Evolutionary conservation across 257 asterid genomes (phyloP).

Genomic region (Pogostemon cablin): DNA sequence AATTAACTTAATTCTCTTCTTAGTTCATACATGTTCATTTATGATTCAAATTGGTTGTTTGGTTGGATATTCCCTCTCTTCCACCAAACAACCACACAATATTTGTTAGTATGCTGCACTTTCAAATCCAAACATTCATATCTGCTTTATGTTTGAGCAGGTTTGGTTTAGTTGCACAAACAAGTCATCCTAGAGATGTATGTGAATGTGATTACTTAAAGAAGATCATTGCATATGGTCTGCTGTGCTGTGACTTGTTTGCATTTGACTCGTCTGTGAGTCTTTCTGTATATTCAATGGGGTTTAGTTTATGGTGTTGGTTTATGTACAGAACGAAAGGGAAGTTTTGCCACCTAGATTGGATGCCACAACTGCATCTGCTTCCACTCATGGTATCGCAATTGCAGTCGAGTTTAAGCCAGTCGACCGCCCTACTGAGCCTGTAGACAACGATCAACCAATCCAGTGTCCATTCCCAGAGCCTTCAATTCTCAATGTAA

Average conservation of each 20-base stretch:
- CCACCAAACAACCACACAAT: too few species aligned
- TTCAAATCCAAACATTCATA: too few species aligned
- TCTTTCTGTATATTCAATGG: too few species aligned
- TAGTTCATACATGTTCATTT: too few species aligned
- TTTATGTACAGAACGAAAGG: slow-evolving; percentile 57
- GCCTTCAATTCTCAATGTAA: slow-evolving; percentile 90
- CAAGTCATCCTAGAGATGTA: background rate
- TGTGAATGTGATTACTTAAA: background rate
- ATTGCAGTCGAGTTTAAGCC: slow-evolving; percentile 78
- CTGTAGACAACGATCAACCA: slow-evolving; percentile 75
- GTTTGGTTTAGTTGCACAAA: background rate
- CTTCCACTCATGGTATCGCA: slow-evolving; percentile 65
- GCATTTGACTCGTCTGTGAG: background rate
- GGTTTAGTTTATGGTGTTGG: background rate
- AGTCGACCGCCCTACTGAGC: slow-evolving; percentile 77
- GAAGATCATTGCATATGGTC: background rate
- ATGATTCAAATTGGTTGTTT: too few species aligned
- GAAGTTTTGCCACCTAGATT: slow-evolving; percentile 54
- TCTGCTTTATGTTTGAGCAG: too few species aligned
- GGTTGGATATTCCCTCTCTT: too few species aligned
- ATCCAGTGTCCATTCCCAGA: slow-evolving; percentile 86
- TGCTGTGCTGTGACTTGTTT: background rate
- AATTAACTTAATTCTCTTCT: too few species aligned
- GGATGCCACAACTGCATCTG: slow-evolving; percentile 52
- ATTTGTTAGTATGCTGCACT: too few species aligned